Percentiles rank a stretch among this genome's conserved stretches.
phyloP scores from a whole-genome alignment of 768 basidiomycete genomes.

The Rhodosporidiobolus sp. region DNA sequence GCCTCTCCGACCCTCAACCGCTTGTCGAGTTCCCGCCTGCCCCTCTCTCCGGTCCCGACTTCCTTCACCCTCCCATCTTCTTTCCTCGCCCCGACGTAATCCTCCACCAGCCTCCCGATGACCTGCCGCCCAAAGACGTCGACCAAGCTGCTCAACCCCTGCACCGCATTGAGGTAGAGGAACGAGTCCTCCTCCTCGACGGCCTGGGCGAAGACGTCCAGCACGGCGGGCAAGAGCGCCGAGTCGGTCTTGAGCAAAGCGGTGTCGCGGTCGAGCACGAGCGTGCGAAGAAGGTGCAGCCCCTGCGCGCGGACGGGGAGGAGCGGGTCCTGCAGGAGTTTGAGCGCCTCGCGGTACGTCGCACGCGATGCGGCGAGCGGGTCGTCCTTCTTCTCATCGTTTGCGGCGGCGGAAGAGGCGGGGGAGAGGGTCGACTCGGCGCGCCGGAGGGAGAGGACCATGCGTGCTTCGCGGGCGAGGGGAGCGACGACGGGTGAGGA shows the following conservation, averaged over 20 bases:
- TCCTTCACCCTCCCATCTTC: constrained; percentile 52
- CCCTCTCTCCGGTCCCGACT: constrained; percentile 52
- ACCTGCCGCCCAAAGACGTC: constrained; percentile 73
- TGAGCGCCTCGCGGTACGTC: constrained; percentile 80
- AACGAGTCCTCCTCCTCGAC: constrained; percentile 93
- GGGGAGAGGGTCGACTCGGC: constrained; percentile 48
- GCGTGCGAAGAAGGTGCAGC: constrained; percentile 71
- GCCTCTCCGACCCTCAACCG: constrained; percentile 81
- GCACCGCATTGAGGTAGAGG: constrained; percentile 85
- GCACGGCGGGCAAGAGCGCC: constrained; percentile 73
- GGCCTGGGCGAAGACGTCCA: constrained; percentile 79
- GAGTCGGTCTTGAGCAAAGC: constrained; percentile 51
- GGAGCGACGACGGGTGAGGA: constrained; percentile 56
- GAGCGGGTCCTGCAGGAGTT: constrained; percentile 82
- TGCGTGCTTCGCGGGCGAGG: constrained; percentile 70
- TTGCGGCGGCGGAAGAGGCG: constrained; percentile 51
- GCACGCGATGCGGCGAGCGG: constrained; percentile 55
- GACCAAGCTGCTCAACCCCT: constrained; percentile 82
- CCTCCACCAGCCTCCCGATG: constrained; percentile 61
- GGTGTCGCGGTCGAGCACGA: constrained; percentile 53
- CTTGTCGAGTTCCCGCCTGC: constrained; percentile 63
- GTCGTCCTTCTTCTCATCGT: constrained; percentile 48
- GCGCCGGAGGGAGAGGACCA: constrained; percentile 77
- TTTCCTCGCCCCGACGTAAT: constrained; percentile 57
- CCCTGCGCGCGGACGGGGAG: constrained; percentile 93